Conservation (phyloP, 2,329 filamentous ascomycete species). For the Mariannaea sp. region DNA sequence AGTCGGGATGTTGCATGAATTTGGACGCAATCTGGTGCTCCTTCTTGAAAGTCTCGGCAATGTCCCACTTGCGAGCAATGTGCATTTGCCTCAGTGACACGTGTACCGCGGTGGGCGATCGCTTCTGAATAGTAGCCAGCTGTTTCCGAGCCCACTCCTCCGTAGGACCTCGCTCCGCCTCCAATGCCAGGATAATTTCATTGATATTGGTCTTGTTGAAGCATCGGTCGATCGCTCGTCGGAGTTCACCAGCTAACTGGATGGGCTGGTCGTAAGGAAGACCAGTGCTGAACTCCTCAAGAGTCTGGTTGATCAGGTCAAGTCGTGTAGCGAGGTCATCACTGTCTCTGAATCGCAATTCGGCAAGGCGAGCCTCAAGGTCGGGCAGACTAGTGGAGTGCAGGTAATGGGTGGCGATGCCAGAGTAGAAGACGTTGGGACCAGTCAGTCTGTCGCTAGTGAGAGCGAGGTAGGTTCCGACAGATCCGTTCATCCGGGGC, state of each 20-base stretch:
- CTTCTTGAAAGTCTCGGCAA: slow-evolving; percentile 80
- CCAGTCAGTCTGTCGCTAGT: slow-evolving; percentile 85
- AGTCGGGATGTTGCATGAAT: slow-evolving; percentile 93
- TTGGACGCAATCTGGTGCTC: slow-evolving; percentile 83
- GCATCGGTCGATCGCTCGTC: slow-evolving; percentile 83
- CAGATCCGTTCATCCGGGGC: slow-evolving; percentile 80
- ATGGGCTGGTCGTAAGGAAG: slow-evolving; percentile 77
- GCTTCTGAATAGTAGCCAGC: slow-evolving; percentile 71
- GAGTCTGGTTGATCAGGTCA: slow-evolving; percentile 78
- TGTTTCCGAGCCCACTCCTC: slow-evolving; percentile 80
- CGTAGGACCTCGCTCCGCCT: slow-evolving; percentile 56
- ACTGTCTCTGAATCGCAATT: slow-evolving; percentile 86
- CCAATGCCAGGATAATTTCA: slow-evolving; percentile 72
- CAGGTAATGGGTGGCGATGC: slow-evolving; percentile 93
- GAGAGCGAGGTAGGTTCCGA: slow-evolving; percentile 91
- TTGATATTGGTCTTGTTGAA: slow-evolving; percentile 70
- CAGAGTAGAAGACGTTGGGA: slow-evolving; percentile 85
- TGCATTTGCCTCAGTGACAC: slow-evolving; percentile 86
- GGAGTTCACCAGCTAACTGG: slow-evolving; percentile 69
- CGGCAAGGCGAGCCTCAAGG: slow-evolving; percentile 83
- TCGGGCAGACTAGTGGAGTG: slow-evolving; percentile 84
- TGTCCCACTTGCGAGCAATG: slow-evolving; percentile 75
- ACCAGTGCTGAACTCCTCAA: slow-evolving; percentile 89
- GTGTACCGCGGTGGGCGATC: slow-evolving; percentile 85
- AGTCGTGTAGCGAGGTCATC: slow-evolving; percentile 66